Conservation (phyloP, 2,329 filamentous ascomycete species). For the Ophiosphaerella herpotricha region DNA sequence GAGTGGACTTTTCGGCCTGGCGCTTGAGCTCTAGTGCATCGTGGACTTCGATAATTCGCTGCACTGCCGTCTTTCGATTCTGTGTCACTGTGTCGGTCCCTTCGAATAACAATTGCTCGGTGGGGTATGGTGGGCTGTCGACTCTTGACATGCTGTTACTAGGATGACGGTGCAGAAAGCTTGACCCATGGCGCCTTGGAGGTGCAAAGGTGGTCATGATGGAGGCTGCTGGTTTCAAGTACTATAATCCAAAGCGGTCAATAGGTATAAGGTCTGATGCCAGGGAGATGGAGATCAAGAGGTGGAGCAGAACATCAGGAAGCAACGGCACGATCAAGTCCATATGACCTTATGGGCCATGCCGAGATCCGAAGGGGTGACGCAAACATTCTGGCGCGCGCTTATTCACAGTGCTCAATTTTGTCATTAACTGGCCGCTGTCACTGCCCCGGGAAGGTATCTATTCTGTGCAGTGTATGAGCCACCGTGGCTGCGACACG, state of each 20-base stretch:
- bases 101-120: conserved; percentile 10
- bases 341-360: background rate
- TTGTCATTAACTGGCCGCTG: conserved; percentile 1
- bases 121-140: background rate
- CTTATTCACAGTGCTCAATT: background rate
- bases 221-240: background rate
- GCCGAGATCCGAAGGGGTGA: conserved; percentile 4
- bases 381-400: conserved; percentile 3
- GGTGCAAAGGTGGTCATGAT: conserved; percentile 13
- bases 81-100: conserved; percentile 22
- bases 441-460: background rate
- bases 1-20: conserved; percentile 4
- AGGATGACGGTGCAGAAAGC: conserved; percentile 10
- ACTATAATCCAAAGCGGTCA: too few species aligned
- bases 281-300: background rate
- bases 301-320: conserved; percentile 2
- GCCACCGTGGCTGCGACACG: conserved; percentile 10
- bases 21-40: conserved; percentile 16
- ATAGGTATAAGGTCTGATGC: background rate
- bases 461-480: background rate
- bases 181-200: conserved; percentile 9
- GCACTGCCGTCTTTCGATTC: conserved; percentile 18
- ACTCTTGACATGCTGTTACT: conserved; percentile 9
- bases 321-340: conserved; percentile 1
- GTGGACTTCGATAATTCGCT: conserved; percentile 20